phyloP scores from a whole-genome alignment of 1,284 basidiomycete genomes.

The Neonothopanus nambi region DNA sequence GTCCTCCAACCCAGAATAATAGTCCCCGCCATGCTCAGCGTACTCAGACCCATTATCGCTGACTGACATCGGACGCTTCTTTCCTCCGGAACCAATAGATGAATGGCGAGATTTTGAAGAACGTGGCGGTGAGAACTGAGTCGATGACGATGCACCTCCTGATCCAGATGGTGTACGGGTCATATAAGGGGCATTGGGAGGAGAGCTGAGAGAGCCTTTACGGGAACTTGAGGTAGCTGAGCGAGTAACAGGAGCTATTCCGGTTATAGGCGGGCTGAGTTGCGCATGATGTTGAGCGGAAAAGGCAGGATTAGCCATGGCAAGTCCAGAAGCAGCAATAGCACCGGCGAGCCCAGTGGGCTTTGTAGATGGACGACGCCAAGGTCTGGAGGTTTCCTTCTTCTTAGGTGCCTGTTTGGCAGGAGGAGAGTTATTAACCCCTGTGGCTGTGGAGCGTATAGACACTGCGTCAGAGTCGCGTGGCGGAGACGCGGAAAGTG shows the following conservation, averaged over 20 bases:
- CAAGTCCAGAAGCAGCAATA: conserved; percentile 63
- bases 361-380: conserved; percentile 45
- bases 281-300: conserved; percentile 45
- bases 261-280: conserved; percentile 30
- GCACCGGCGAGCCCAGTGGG: conserved; percentile 62
- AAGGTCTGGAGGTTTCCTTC: conserved; percentile 40
- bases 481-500: conserved; percentile 23
- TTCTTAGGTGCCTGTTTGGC: conserved; percentile 30
- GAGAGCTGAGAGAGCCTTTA: not conserved
- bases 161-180: conserved; percentile 13
- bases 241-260: too few species aligned
- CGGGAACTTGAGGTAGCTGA: not conserved
- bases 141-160: conserved; percentile 10
- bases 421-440: not conserved
- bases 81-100: conserved; percentile 8
- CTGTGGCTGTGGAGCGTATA: conserved; percentile 27
- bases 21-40: conserved; percentile 33
- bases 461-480: conserved; percentile 28
- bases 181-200: conserved; percentile 13
- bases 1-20: conserved; percentile 45
- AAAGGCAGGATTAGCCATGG: conserved; percentile 61
- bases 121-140: conserved; percentile 7
- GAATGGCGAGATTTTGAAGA: conserved; percentile 15
- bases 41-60: conserved; percentile 38
- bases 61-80: conserved; percentile 27